Conservation (phyloP, 192 early-diverging fungal species). For the Coemansia sp. region DNA sequence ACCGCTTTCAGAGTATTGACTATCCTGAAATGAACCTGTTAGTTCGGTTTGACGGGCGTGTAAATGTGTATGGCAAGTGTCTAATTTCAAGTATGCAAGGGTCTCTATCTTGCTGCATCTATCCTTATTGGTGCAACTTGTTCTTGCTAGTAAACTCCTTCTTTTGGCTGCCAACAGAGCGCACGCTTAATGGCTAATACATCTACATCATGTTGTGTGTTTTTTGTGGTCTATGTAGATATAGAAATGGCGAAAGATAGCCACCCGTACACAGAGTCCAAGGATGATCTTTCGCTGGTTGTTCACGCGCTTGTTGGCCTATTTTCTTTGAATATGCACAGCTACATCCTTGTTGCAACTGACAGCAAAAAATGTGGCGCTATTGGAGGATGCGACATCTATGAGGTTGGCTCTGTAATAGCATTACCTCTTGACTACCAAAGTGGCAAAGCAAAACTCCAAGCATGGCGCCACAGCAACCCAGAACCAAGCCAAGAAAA, state of each 20-base stretch:
- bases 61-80: conserved; percentile 13
- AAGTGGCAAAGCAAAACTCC: conserved; percentile 11
- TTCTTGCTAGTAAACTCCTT: neutral
- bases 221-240: neutral
- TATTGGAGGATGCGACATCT: conserved; percentile 24
- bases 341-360: conserved; percentile 39
- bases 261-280: neutral
- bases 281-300: conserved; percentile 1
- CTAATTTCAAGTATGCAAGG: neutral
- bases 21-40: conserved; percentile 16
- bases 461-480: neutral
- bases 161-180: neutral
- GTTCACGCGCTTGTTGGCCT: conserved; percentile 38
- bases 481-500: neutral
- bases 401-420: conserved; percentile 21
- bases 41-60: conserved; percentile 27
- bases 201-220: neutral
- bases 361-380: conserved; percentile 32
- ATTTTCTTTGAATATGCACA: conserved; percentile 29
- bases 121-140: no score
- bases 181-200: neutral
- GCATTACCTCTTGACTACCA: conserved; percentile 38
- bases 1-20: conserved; percentile 39
- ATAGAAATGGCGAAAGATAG: neutral
- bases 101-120: no score